These are phyloP conservation scores for Nemophila menziesii DNA, from an alignment of 257 asterid species.

Conservation along the genomic window DNA sequence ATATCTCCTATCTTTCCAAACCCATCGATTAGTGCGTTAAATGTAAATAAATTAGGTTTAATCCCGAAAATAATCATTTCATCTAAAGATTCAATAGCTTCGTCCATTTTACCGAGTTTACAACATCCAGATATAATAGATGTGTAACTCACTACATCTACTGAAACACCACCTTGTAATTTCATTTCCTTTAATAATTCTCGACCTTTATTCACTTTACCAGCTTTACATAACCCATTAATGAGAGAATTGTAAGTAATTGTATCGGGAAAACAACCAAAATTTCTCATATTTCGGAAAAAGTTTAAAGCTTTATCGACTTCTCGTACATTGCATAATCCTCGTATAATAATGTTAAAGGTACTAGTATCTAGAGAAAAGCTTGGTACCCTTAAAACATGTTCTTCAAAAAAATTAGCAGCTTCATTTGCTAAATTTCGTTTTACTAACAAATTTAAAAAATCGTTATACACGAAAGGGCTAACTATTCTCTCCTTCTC, in stretches of 20 bases:
- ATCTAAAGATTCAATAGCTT: constrained; percentile 39
- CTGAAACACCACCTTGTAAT: constrained; percentile 28
- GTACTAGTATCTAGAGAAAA: constrained; percentile 52
- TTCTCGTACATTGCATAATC: constrained; percentile 55
- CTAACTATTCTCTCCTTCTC: constrained; percentile 29
- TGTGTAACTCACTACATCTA: constrained; percentile 72
- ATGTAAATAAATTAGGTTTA: constrained; percentile 50
- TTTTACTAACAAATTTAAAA: constrained; percentile 45
- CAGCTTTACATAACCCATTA: constrained; percentile 58
- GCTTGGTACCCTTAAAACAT: constrained; percentile 39
- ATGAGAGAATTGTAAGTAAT: constrained; percentile 55
- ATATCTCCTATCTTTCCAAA: constrained; percentile 64
- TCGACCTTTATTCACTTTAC: constrained; percentile 45
- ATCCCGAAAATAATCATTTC: constrained; percentile 53
- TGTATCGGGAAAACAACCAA: constrained; percentile 54
- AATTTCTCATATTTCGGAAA: constrained; percentile 45
- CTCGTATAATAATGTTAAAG: constrained; percentile 68
- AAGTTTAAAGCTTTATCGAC: constrained; percentile 52
- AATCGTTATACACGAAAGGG: constrained; percentile 48
- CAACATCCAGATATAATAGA: constrained; percentile 69
- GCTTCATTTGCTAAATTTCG: constrained; percentile 52
- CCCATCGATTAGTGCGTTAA: constrained; percentile 61
- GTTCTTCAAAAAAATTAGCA: constrained; percentile 42
- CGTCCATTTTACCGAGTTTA: constrained; percentile 51
- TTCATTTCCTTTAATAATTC: constrained; percentile 50